Conservation (phyloP, 805 yeast genomes). For the Metschnikowia lachancei region DNA sequence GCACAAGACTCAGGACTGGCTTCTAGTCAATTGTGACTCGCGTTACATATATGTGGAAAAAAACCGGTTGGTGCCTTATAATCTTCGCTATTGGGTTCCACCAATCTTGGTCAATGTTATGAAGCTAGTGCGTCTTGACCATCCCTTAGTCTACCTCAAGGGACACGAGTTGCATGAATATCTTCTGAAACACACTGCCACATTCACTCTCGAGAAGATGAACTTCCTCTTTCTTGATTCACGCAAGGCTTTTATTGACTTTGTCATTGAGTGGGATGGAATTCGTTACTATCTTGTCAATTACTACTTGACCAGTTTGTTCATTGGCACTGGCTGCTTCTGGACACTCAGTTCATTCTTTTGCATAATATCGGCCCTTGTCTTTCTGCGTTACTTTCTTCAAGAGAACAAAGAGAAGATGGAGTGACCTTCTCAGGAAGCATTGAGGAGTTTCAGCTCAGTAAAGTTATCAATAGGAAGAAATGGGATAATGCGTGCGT, state of each 20-base stretch:
- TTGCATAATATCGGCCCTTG: conserved; percentile 28
- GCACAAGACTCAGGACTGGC: conserved; percentile 10
- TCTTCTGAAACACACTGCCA: conserved; percentile 2
- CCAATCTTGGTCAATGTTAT: conserved; percentile 28
- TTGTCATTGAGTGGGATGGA: conserved; percentile 39
- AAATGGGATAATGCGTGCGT: conserved; percentile 39
- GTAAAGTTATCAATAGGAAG: conserved; percentile 33
- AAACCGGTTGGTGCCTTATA: conserved; percentile 36
- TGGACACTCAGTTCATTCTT: conserved; percentile 35
- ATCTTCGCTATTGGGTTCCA: conserved; percentile 36
- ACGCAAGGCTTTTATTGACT: conserved; percentile 22
- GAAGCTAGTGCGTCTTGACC: conserved; percentile 17
- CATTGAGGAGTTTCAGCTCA: conserved; percentile 20
- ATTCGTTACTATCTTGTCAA: conserved; percentile 40
- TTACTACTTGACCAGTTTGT: conserved; percentile 31
- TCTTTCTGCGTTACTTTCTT: conserved; percentile 20
- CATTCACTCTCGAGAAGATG: conserved; percentile 9
- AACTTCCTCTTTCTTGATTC: conserved; percentile 13
- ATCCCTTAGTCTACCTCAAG: conserved; percentile 11
- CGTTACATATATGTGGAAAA: conserved; percentile 28
- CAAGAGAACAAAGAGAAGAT: conserved; percentile 1
- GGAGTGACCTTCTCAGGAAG: neutral
- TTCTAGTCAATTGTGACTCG: conserved; percentile 31
- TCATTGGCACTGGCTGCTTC: conserved; percentile 37
- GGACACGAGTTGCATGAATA: conserved; percentile 13